phyloP scores from a whole-genome alignment of 2,329 filamentous ascomycete species.

The Spiromastix sp. region DNA sequence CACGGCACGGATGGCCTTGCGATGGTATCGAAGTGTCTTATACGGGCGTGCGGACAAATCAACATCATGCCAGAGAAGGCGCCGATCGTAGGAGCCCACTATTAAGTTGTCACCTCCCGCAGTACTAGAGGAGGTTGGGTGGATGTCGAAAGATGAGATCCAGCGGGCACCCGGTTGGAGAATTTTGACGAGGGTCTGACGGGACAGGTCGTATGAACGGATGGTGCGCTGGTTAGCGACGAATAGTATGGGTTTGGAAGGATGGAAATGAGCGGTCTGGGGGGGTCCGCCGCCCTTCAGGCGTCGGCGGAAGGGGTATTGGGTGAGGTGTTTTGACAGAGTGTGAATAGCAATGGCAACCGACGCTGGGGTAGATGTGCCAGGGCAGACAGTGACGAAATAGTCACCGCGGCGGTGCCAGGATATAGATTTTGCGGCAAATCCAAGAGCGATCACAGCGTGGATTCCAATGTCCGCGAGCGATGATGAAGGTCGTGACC shows the following conservation, averaged over 20 bases:
- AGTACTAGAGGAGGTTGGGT: slow-evolving; percentile 80
- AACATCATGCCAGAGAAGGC: slow-evolving; percentile 92
- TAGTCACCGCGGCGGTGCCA: slow-evolving; percentile 96
- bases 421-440: slow-evolving; percentile 73
- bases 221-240: slow-evolving; percentile 91
- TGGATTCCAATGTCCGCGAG: slow-evolving; percentile 68
- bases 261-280: slow-evolving; percentile 90
- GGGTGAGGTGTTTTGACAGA: slow-evolving; percentile 85
- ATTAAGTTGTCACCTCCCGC: slow-evolving; percentile 88
- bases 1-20: slow-evolving; percentile 81
- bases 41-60: slow-evolving; percentile 84
- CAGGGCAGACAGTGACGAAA: slow-evolving; percentile 79
- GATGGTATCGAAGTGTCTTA: slow-evolving; percentile 93
- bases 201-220: slow-evolving; percentile 85
- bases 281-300: slow-evolving; percentile 62
- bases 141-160: slow-evolving; percentile 91
- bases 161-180: slow-evolving; percentile 86
- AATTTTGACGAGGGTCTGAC: slow-evolving; percentile 84
- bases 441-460: slow-evolving; percentile 68
- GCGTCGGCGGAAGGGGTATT: slow-evolving; percentile 75
- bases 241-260: slow-evolving; percentile 84
- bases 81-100: slow-evolving; percentile 87
- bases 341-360: slow-evolving; percentile 85
- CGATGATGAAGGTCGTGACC: slow-evolving; percentile 65
- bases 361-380: slow-evolving; percentile 36